These are phyloP conservation scores for Tilletia indica DNA, from an alignment of 1,284 basidiomycete species.

Conservation along the genomic window DNA sequence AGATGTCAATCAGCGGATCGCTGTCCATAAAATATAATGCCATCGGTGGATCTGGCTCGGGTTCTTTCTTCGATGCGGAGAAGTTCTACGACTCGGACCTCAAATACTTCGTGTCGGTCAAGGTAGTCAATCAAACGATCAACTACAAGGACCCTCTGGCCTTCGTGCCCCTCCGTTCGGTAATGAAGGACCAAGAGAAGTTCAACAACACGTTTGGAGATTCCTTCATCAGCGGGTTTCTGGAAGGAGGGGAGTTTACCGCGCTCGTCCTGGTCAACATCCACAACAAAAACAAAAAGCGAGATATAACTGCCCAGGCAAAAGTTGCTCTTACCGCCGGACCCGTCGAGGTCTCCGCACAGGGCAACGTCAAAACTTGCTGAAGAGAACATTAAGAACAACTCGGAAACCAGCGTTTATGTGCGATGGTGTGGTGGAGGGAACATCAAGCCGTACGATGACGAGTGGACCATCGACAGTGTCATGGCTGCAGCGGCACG, in stretches of 20 bases:
- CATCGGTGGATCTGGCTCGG: constrained; percentile 19
- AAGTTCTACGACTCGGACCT: constrained; percentile 19
- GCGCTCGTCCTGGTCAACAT: constrained; percentile 15
- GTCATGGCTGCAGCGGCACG: constrained; percentile 14
- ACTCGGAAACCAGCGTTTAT: constrained; percentile 4
- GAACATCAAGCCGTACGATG: constrained; percentile 20
- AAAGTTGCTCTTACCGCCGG: constrained; percentile 16
- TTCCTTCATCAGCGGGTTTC: constrained; percentile 16
- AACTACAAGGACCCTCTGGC: constrained; percentile 9
- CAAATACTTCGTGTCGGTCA: constrained; percentile 13
- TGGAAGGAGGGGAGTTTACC: constrained; percentile 19
- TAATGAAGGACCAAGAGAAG: constrained; percentile 11
- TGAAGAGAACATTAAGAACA: constrained; percentile 17
- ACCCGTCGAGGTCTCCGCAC: constrained; percentile 17
- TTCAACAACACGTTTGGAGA: constrained; percentile 19
- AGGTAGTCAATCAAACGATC: constrained; percentile 16
- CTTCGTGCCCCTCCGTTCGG: constrained; percentile 17
- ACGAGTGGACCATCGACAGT: constrained; percentile 18
- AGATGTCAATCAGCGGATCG: constrained; percentile 13
- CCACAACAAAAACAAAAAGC: constrained; percentile 12
- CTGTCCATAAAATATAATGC: constrained; percentile 9
- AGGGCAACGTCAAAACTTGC: constrained; percentile 17
- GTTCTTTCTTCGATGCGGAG: constrained; percentile 17
- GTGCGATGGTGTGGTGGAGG: constrained; percentile 19
- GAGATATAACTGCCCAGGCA: constrained; percentile 17